Percentiles rank a stretch among this genome's conserved stretches.
phyloP scores from a whole-genome alignment of 1,139 yeast species.

The Nakaseomyces uthaithaninus region DNA sequence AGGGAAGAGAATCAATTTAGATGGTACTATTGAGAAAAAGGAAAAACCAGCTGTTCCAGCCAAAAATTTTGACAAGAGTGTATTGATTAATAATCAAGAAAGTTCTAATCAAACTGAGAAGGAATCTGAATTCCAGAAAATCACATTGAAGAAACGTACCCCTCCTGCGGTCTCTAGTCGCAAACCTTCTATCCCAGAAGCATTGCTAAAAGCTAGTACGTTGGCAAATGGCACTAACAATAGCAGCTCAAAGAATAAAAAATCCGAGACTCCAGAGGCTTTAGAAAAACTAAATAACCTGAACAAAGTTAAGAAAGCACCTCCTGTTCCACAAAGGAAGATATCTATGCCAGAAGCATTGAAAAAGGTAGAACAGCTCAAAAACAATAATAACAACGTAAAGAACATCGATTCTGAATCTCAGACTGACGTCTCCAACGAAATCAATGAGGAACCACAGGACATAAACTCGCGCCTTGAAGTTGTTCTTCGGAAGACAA shows the following conservation, averaged over 20 bases:
- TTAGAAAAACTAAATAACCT: constrained; percentile 12
- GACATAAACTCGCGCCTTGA: constrained; percentile 10
- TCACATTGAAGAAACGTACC: not conserved
- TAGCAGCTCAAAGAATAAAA: not conserved
- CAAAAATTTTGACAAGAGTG: constrained; percentile 8
- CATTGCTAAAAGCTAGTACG: not conserved
- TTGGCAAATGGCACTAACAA: not conserved
- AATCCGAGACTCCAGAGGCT: constrained; percentile 16
- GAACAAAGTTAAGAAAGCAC: constrained; percentile 17
- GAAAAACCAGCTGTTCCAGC: constrained; percentile 3
- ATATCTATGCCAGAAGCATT: constrained; percentile 32
- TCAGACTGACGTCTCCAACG: constrained; percentile 1
- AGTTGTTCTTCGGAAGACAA: constrained; percentile 9
- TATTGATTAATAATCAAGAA: constrained; percentile 12
- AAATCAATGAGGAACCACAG: not conserved
- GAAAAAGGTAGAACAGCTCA: constrained; percentile 23
- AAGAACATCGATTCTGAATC: not conserved
- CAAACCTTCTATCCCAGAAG: constrained; percentile 8
- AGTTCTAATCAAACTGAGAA: not conserved
- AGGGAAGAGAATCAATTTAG: constrained; percentile 8
- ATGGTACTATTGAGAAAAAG: constrained; percentile 9
- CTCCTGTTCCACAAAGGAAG: constrained; percentile 26
- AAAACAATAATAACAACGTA: too few relatives aligned
- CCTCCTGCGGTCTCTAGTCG: not conserved
- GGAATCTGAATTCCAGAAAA: constrained; percentile 1